phyloP scores from a whole-genome alignment of 139 green algal genomes.

The Chlamydomonas schloesseri region DNA sequence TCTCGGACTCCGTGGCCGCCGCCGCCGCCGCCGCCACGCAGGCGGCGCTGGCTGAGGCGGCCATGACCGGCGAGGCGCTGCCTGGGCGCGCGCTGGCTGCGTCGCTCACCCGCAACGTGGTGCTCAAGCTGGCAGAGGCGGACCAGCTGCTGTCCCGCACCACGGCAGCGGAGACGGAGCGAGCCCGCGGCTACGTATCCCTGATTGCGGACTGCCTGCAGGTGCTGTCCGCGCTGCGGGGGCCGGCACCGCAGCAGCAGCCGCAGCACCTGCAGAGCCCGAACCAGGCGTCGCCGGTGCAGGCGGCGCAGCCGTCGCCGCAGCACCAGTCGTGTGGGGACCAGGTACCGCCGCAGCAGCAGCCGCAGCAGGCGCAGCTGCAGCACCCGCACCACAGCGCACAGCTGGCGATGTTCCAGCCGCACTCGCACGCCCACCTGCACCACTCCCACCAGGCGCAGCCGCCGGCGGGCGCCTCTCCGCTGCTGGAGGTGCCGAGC shows the following conservation, averaged over 20 bases:
- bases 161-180: slow-evolving; percentile 11
- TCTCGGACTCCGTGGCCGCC: background rate
- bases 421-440: background rate
- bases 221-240: background rate
- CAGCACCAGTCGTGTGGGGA: too few species aligned
- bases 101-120: slow-evolving; percentile 14
- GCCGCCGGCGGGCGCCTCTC: too few species aligned
- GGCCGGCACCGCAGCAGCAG: background rate
- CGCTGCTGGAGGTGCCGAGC: too few species aligned
- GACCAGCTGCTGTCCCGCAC: slow-evolving; percentile 19
- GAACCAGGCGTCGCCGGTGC: background rate
- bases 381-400: background rate
- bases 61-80: background rate
- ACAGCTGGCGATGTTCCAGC: background rate
- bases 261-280: background rate
- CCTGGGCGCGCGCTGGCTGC: background rate
- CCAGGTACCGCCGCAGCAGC: background rate
- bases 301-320: background rate
- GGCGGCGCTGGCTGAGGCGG: background rate
- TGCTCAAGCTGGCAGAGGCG: slow-evolving; percentile 22
- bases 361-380: background rate
- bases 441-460: background rate
- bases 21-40: background rate
- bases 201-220: slow-evolving; percentile 24
- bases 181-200: background rate